These are phyloP conservation scores for Claviceps spartinae DNA, from an alignment of 2,329 filamentous ascomycete species.

Conservation along the genomic window DNA sequence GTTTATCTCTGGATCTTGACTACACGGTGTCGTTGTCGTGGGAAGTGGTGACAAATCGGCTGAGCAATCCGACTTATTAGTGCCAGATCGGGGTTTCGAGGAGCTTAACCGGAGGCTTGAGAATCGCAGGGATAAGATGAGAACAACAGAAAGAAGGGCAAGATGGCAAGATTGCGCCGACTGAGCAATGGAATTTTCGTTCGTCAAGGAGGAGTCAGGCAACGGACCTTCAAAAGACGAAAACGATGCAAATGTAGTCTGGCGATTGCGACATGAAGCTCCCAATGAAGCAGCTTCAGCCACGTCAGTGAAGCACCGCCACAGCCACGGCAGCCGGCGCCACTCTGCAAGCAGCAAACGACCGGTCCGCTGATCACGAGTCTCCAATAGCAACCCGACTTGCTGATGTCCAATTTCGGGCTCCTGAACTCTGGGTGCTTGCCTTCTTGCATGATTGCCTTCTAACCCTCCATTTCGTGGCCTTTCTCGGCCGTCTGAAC, in stretches of 20 bases:
- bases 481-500: not conserved
- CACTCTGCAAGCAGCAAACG: conserved; percentile 1
- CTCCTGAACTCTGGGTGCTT: not conserved
- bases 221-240: no score
- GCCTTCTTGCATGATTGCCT: not conserved
- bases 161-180: no score
- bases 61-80: not conserved
- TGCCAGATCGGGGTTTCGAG: not conserved
- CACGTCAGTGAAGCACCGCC: not conserved
- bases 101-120: not conserved
- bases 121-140: no score
- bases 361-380: conserved; percentile 1
- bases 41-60: not conserved
- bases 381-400: not conserved
- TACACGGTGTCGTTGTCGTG: not conserved
- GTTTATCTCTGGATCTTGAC: not conserved
- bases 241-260: no score
- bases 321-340: not conserved
- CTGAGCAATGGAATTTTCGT: no score
- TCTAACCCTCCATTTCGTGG: not conserved
- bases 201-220: no score
- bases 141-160: no score
- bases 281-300: no score
- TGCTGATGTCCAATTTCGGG: not conserved
- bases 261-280: no score